Conservation (phyloP, 148 eudicot genomes). For the Cornus controversa region DNA sequence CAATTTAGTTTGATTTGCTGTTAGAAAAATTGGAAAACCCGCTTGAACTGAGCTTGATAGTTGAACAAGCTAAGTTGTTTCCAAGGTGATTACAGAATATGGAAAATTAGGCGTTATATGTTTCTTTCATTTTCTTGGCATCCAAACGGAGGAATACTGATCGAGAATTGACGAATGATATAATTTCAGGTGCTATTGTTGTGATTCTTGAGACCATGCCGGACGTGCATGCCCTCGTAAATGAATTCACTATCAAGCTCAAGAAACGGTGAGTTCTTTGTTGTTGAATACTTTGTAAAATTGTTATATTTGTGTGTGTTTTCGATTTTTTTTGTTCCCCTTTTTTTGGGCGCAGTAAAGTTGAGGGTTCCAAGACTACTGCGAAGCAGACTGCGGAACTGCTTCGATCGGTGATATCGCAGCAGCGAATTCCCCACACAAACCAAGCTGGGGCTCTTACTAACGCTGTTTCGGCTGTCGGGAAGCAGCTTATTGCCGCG, state of each 20-base stretch:
- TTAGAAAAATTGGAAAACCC: too few species aligned
- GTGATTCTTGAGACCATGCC: slow-evolving; percentile 46
- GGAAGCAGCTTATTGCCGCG: slow-evolving; percentile 80
- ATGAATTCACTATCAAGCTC: slow-evolving; percentile 71
- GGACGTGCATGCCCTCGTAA: slow-evolving; percentile 75
- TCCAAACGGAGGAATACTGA: slow-evolving; percentile 5
- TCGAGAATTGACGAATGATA: background rate
- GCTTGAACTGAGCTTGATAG: background rate
- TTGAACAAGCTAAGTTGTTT: background rate
- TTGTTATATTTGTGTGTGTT: background rate
- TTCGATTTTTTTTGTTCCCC: background rate
- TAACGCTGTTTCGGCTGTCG: slow-evolving; percentile 71
- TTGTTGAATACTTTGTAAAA: background rate
- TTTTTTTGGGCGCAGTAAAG: slow-evolving; percentile 47
- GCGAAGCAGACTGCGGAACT: slow-evolving; percentile 89
- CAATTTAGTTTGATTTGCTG: background rate
- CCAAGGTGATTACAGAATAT: background rate
- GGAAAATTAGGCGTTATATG: background rate
- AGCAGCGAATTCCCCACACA: slow-evolving; percentile 71
- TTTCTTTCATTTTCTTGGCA: background rate
- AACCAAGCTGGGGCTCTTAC: slow-evolving; percentile 80
- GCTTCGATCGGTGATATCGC: slow-evolving; percentile 87
- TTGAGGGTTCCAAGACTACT: slow-evolving; percentile 88
- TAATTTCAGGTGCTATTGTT: slow-evolving; percentile 15
- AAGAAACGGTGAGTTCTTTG: slow-evolving; percentile 56